A percentile compares a stretch with the other conserved stretches of the same genome.
phyloP scores from a whole-genome alignment of 129 eudicot genomes.

The Glebionis coronaria region DNA sequence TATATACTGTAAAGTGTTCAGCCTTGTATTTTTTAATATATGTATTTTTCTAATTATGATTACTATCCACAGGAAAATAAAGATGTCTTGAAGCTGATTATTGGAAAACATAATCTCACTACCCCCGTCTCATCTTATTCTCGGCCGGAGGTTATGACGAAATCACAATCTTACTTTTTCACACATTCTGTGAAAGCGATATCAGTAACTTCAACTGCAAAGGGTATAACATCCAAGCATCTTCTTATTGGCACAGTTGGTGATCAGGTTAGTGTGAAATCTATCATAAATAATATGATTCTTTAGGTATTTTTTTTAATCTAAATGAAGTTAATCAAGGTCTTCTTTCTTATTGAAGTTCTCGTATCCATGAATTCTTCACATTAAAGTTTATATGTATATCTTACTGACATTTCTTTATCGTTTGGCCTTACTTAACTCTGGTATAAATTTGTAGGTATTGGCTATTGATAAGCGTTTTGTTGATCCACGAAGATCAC shows the following conservation, averaged over 20 bases:
- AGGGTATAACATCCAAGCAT: conserved; percentile 91
- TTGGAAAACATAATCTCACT: conserved; percentile 95
- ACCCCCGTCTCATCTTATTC: conserved; percentile 93
- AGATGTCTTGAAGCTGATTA: conserved; percentile 78
- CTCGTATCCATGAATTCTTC: too few species aligned
- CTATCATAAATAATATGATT: neutral
- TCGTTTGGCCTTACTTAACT: neutral
- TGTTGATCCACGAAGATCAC: conserved; percentile 86
- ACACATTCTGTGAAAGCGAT: conserved; percentile 83
- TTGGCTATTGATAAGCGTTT: conserved; percentile 98
- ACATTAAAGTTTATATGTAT: too few species aligned
- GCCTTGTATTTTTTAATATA: neutral
- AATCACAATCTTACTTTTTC: conserved; percentile 90
- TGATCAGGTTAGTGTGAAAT: conserved; percentile 73
- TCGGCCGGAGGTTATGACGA: conserved; percentile 80
- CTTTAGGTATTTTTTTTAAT: neutral
- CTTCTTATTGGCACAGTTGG: conserved; percentile 92
- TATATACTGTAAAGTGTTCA: conserved; percentile 3
- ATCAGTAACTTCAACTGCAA: conserved; percentile 87
- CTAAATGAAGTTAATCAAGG: too few species aligned
- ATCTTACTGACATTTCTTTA: too few species aligned
- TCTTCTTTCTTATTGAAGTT: too few species aligned
- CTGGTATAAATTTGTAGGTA: conserved; percentile 43
- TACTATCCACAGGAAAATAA: conserved; percentile 69
- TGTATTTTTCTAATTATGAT: neutral